Base-by-base conservation (phyloP, 169 alveolate species). In the Plasmodium billcollinsi region DNA sequence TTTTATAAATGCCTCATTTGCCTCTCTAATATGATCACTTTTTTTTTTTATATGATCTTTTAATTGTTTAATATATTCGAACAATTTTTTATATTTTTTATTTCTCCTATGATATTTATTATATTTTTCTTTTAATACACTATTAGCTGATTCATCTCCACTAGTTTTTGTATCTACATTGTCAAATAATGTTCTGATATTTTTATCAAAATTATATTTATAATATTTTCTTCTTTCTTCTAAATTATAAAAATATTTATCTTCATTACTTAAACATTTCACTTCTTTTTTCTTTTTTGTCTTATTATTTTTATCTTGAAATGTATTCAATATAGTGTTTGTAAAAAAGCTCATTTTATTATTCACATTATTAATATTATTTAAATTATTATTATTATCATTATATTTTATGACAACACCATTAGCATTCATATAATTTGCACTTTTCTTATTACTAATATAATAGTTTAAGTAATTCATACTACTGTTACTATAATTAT, bases 91-190 rank as follows among this genome's bases (percentile, higher is more conserved):
- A 58, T 83, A 83, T 18, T 83, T 83, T 0, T 21, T 83, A n/a
- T 71, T 73, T 39, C 54, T 58, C 15, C 54, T 83, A 5, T 83
- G 91, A 58, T 70, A 83, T 11, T 49, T 45, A 26, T 83, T 56
- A 29, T 70, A 83, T 20, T 70, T 70, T 24, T 83, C 91, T 63
- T 83, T 71, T 39, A 83, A 39, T 15, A 56, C 21, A 58, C 91
- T 83, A 61, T 83, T 83, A 24, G 66, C 91, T 4, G 91, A 83
- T 50, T 83, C 91, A 7, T 83, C 86, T 0, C 91, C 85, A 43
- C 91, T 83, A n/a, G 66, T 83, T 56, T 50, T 58, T 2, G 91
- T 63, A 33, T 56, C 72, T n/a, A 83, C 43, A 39, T 70, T 69
- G 4, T 71, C 58, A 49, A 18, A 73, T n/a, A 83, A 47, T 29